Evolutionary conservation across 345 rosid genomes (phyloP).

Genomic region (Pugionium cornutum): DNA sequence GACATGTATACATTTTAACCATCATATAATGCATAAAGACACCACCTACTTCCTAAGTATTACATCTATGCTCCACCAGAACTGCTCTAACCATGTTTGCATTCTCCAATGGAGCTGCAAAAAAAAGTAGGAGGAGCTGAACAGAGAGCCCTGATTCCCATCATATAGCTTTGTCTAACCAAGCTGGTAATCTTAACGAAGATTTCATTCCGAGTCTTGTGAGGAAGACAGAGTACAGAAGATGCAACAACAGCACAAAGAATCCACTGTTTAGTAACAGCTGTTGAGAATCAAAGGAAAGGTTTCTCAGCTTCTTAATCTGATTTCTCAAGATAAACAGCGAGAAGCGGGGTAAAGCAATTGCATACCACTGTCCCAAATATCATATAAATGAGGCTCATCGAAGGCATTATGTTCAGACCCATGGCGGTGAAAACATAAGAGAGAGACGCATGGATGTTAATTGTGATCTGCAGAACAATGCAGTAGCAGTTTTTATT

Average conservation of each 20-base stretch:
- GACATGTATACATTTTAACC: background rate
- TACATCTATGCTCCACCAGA: conserved; percentile 19
- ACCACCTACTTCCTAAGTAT: conserved; percentile 2
- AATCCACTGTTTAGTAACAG: conserved; percentile 77
- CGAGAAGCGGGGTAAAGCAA: conserved; percentile 1
- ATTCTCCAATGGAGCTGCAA: conserved; percentile 11
- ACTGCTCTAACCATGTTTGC: conserved; percentile 7
- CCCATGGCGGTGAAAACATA: conserved; percentile 71
- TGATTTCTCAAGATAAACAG: background rate
- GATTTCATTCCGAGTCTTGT: conserved; percentile 77
- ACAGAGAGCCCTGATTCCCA: background rate
- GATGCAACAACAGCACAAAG: conserved; percentile 80
- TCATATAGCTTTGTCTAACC: conserved; percentile 76
- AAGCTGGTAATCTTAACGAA: conserved; percentile 68
- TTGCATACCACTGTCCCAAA: conserved; percentile 80
- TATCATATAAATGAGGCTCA: conserved; percentile 66
- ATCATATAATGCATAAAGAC: conserved; percentile 5
- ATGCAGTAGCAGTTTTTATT: background rate
- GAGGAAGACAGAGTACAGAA: conserved; percentile 73
- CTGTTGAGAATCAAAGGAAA: conserved; percentile 45
- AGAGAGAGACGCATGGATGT: conserved; percentile 79
- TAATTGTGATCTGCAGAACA: conserved; percentile 76
- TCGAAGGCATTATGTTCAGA: conserved; percentile 74
- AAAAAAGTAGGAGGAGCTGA: background rate
- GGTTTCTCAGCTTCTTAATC: conserved; percentile 13